phyloP scores from a whole-genome alignment of 208 protist genomes.

The Lotmaria passim region DNA sequence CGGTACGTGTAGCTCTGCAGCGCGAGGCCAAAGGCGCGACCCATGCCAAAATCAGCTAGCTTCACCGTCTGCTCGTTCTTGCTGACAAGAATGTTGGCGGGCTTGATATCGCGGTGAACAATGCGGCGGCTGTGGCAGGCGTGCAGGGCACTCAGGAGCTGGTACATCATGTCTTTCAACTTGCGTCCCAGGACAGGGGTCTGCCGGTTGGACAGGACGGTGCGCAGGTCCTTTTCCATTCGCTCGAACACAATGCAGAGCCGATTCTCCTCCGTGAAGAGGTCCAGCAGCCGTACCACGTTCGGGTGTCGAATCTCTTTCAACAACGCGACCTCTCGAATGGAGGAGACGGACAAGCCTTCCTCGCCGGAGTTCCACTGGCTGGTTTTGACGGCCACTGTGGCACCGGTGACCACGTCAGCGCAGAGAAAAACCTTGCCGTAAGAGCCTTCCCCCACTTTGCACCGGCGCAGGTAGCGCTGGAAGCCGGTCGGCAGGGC shows the following conservation, averaged over 20 bases:
- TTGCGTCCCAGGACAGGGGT: constrained; percentile 65
- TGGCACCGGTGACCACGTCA: constrained; percentile 62
- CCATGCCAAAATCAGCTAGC: constrained; percentile 93
- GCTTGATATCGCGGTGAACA: constrained; percentile 93
- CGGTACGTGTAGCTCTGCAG: constrained; percentile 88
- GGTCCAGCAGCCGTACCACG: constrained; percentile 94
- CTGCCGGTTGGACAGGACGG: constrained; percentile 83
- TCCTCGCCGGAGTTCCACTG: constrained; percentile 77
- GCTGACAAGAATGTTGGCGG: constrained; percentile 88
- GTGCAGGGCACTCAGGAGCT: constrained; percentile 81
- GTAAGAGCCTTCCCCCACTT: constrained; percentile 98
- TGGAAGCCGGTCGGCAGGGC: constrained; percentile 30
- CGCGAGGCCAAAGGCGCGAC: constrained; percentile 80
- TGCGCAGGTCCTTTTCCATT: constrained; percentile 96
- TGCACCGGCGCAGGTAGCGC: constrained; percentile 90
- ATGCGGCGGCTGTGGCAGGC: constrained; percentile 88
- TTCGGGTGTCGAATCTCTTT: constrained; percentile 91
- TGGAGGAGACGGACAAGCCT: constrained; percentile 90
- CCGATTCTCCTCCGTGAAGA: constrained; percentile 93
- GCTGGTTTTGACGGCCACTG: constrained; percentile 89
- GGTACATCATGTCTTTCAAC: constrained; percentile 78
- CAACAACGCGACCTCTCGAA: constrained; percentile 94
- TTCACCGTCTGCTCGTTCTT: constrained; percentile 78
- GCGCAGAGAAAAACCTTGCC: constrained; percentile 96
- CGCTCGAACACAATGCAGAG: constrained; percentile 98